A percentile compares a stretch with the other conserved stretches of the same genome.
These are phyloP conservation scores for Aspergillus ochraceus DNA, from an alignment of 2,329 filamentous ascomycete species.

Conservation along the genomic window DNA sequence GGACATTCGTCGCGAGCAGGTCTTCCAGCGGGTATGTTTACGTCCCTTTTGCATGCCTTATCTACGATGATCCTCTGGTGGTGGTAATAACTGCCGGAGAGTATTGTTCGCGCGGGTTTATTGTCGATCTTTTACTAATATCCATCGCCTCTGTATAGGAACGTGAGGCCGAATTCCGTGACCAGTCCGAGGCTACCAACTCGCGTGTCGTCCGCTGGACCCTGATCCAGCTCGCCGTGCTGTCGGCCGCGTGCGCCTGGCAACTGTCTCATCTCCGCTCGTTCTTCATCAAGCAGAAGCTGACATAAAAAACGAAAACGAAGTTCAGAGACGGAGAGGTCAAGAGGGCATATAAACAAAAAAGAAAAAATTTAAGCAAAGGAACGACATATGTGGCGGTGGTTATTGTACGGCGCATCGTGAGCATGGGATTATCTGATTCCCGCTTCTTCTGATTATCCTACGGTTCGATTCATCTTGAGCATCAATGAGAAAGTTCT, in stretches of 20 bases:
- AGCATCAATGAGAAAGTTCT: not conserved
- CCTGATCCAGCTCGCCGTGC: slow-evolving; percentile 79
- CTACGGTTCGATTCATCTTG: not conserved
- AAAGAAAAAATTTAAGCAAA: not conserved
- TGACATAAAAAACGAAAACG: slow-evolving; percentile 63
- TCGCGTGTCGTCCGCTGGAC: slow-evolving; percentile 91
- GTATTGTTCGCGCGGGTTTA: not conserved
- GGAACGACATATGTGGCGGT: not conserved
- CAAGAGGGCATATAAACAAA: not conserved
- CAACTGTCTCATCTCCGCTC: slow-evolving; percentile 91
- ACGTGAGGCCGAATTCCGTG: slow-evolving; percentile 95
- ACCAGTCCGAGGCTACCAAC: slow-evolving; percentile 95
- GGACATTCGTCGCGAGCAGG: slow-evolving; percentile 90
- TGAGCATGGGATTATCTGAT: not conserved
- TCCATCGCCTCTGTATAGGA: slow-evolving; percentile 57
- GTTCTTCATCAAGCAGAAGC: slow-evolving; percentile 99
- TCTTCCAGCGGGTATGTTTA: slow-evolving; percentile 79
- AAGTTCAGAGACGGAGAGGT: not conserved
- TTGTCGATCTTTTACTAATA: not conserved
- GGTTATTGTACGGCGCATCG: not conserved
- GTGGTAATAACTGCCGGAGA: not conserved
- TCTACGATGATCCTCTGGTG: no score
- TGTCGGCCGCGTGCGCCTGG: slow-evolving; percentile 91
- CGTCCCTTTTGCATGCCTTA: not conserved
- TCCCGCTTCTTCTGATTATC: not conserved